Evolutionary conservation across 202 grass and related monocot species (phyloP).

Genomic region (Zizania palustris): DNA sequence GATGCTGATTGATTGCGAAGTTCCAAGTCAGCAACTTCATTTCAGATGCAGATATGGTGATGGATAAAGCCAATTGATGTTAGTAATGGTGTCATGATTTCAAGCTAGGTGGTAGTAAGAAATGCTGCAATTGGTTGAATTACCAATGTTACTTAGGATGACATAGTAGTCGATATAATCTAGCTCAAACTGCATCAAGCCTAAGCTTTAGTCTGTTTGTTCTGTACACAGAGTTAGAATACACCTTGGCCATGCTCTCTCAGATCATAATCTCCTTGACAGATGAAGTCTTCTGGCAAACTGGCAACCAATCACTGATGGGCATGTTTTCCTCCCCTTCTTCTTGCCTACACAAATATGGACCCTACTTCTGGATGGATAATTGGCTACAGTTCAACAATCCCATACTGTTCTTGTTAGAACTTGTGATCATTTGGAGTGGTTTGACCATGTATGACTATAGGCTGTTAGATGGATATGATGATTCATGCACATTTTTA

Average conservation of each 20-base stretch:
- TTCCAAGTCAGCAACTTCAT: constrained; percentile 20
- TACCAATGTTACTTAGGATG: constrained; percentile 8
- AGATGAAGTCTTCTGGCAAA: constrained; percentile 13
- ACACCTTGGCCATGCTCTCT: neutral
- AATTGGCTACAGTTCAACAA: constrained; percentile 7
- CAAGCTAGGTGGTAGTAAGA: constrained; percentile 10
- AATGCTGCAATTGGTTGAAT: constrained; percentile 3
- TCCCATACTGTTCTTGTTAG: constrained; percentile 7
- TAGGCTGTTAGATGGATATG: neutral
- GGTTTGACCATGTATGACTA: constrained; percentile 23
- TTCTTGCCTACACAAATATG: neutral
- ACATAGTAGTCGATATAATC: constrained; percentile 34
- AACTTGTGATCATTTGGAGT: constrained; percentile 1
- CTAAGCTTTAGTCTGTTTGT: constrained; percentile 21
- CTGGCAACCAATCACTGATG: neutral
- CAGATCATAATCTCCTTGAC: constrained; percentile 1
- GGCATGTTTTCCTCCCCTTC: constrained; percentile 6
- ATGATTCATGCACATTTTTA: constrained; percentile 31
- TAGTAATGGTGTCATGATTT: constrained; percentile 29
- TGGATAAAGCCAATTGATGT: constrained; percentile 18
- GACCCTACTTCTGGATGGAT: neutral
- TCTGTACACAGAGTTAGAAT: neutral
- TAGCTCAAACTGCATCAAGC: constrained; percentile 39
- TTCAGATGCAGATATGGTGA: constrained; percentile 24
- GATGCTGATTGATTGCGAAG: constrained; percentile 25